Conservation (phyloP, 1,284 basidiomycete species). For the Ceratobasidium sp. region DNA sequence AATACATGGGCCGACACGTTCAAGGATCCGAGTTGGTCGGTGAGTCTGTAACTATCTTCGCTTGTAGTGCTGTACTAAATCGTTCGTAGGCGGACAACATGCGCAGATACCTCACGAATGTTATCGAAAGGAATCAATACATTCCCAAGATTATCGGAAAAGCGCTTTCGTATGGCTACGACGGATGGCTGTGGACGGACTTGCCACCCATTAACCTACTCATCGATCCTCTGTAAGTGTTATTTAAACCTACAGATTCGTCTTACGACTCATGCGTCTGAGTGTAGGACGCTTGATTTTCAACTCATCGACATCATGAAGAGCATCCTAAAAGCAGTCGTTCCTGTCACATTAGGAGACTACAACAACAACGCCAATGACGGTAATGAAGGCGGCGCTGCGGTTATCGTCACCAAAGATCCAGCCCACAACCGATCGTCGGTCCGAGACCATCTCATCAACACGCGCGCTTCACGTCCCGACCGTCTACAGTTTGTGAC, state of each 20-base stretch:
- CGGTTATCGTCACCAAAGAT: conserved; percentile 28
- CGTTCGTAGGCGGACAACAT: conserved; percentile 23
- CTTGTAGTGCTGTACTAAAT: neutral
- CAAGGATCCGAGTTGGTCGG: conserved; percentile 37
- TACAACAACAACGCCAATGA: conserved; percentile 38
- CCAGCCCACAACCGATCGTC: conserved; percentile 26
- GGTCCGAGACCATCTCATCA: conserved; percentile 32
- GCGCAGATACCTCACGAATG: conserved; percentile 20
- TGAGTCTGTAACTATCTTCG: neutral
- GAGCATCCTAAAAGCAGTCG: conserved; percentile 18
- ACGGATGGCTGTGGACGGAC: conserved; percentile 35
- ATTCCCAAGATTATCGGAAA: conserved; percentile 12
- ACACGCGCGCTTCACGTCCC: conserved; percentile 20
- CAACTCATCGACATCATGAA: conserved; percentile 22
- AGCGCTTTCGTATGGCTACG: conserved; percentile 25
- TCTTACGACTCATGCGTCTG: neutral
- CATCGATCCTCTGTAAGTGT: conserved; percentile 3
- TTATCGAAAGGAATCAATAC: conserved; percentile 32
- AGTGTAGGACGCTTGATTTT: neutral
- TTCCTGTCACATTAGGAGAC: conserved; percentile 12
- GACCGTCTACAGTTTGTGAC: conserved; percentile 21
- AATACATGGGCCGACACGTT: conserved; percentile 14
- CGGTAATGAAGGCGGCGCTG: conserved; percentile 28
- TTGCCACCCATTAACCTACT: conserved; percentile 25
- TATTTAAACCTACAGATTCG: no score